Evolutionary conservation across 768 basidiomycete genomes (phyloP).

Genomic region (Lactarius hatsudake): DNA sequence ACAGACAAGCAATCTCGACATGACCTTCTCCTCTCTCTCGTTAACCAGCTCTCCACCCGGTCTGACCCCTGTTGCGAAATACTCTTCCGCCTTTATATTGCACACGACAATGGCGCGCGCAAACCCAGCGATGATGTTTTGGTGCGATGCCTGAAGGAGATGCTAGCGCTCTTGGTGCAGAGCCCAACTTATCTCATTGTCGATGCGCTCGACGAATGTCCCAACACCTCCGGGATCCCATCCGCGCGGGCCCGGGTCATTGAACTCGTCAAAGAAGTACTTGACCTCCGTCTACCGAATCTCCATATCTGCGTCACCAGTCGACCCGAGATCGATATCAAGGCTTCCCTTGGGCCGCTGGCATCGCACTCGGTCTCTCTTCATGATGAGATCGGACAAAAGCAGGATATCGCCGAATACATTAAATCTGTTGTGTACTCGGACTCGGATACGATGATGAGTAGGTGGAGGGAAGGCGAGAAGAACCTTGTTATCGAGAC

Average conservation of each 20-base stretch:
- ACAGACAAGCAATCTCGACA: neutral
- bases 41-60: neutral
- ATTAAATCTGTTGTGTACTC: neutral
- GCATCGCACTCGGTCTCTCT: neutral
- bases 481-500: neutral
- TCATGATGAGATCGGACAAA: neutral
- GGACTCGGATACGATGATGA: neutral
- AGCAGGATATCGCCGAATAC: neutral
- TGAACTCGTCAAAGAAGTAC: neutral
- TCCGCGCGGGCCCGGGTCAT: neutral
- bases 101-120: neutral
- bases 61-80: neutral
- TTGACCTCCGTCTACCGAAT: neutral
- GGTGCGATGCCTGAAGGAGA: neutral
- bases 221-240: neutral
- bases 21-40: neutral
- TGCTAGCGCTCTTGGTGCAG: neutral
- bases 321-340: neutral
- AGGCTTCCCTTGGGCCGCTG: neutral
- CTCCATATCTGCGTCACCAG: neutral
- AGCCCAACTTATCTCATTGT: neutral
- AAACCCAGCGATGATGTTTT: neutral
- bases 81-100: neutral
- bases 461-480: neutral
- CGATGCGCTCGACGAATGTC: neutral